Percentiles rank a stretch among this genome's conserved stretches.
phyloP scores from a whole-genome alignment of 2,329 filamentous ascomycete genomes.

The Fusarium sp. region DNA sequence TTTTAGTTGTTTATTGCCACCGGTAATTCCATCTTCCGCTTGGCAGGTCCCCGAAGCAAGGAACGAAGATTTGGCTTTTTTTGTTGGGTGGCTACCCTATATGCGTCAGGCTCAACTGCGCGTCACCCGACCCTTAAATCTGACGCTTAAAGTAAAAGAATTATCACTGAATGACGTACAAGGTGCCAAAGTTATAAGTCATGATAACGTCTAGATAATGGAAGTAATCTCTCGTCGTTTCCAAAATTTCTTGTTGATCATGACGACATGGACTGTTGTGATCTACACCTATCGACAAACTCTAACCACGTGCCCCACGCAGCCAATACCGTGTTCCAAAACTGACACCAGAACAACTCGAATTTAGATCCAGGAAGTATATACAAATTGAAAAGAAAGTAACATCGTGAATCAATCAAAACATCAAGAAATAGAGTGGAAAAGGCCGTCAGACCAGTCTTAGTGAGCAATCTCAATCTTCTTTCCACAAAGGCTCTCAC shows the following conservation, averaged over 20 bases:
- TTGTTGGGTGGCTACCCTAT: neutral
- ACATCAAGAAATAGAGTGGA: neutral
- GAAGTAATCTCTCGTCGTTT: neutral
- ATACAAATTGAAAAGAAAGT: neutral
- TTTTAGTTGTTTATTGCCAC: neutral
- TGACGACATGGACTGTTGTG: too few species aligned
- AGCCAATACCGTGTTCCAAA: fast-evolving
- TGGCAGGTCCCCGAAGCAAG: neutral
- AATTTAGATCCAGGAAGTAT: neutral
- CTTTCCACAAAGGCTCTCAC: neutral
- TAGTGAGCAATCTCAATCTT: neutral
- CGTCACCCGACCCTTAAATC: too few species aligned
- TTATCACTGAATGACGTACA: neutral
- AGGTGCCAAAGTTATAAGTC: neutral
- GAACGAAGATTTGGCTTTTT: fast-evolving
- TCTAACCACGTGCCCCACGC: too few species aligned
- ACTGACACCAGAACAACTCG: fast-evolving
- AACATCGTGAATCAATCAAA: neutral
- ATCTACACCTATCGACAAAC: too few species aligned
- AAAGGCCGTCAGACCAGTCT: neutral
- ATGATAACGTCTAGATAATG: neutral
- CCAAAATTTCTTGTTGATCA: too few species aligned
- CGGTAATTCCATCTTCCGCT: neutral
- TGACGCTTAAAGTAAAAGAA: fast-evolving
- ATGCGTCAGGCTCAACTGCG: too few species aligned